Evolutionary conservation across 1,284 basidiomycete species (phyloP), one percentile per base, ranked within the genome.

Genomic region (Cryptococcus sp.): DNA sequence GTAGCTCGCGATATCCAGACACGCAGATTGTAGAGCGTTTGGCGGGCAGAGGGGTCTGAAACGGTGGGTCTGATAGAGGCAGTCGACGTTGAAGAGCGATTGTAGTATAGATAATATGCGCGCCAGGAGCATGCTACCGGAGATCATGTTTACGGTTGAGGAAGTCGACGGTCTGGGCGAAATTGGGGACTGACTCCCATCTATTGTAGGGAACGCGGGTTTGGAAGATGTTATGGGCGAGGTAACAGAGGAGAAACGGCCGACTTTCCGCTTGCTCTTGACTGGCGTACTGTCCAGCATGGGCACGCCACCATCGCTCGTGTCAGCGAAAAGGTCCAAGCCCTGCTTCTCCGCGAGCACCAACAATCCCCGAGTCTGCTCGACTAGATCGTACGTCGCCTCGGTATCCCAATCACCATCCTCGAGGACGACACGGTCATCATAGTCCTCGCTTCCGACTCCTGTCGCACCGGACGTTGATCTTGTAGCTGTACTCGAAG

Each of bases 1-100:
- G 60, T 78, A 54, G 54, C 75, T 48, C 38, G 77, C 67, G 61
- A 80, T 54, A 69, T 78, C 55, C 69, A 83, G 57, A 61, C 71
- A 76, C 19, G 70, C 68, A 13, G 73, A 62, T 39, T 77, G 72
- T 0, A 77, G 61, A n/a, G 73, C 67, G 49, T 68, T 61, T 10
- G 76, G 74, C 3, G 77, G 76, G 40, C 64, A 53, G 15, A 66
- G 49, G 3, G 68, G 75, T 3, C 71, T 52, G 35, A 72, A 72
- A 3, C 52, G 58, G 17, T 59, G 60, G 0, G 62, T 68, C 3
- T 52, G 57, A 55, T 76, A 62, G 1, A 75, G 56, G 50, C 71
- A 69, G 54, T 78, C 76, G 17, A 63, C 59, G 10, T 57, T 49
- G 27, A 73, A 59, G 23, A 73, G 63, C 7, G 61, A 52, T 6